Conservation (phyloP, 176 grass and related monocot species). For the Phragmites australis region DNA sequence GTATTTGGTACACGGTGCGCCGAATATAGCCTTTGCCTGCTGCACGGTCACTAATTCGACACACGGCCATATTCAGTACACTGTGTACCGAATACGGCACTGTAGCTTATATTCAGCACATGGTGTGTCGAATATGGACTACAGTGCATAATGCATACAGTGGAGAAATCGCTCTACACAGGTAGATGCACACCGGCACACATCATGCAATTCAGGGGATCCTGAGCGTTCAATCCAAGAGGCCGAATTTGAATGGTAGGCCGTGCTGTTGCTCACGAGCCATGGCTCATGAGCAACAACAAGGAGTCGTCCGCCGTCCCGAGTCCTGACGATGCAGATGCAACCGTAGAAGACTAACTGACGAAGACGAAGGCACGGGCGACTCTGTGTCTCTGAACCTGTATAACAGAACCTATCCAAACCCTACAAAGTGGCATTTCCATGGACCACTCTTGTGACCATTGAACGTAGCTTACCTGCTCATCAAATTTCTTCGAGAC, state of each 20-base stretch:
- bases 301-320: no score
- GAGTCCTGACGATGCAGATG: neutral
- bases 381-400: neutral
- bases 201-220: neutral
- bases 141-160: no score
- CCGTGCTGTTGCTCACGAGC: neutral
- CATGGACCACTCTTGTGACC: conserved; percentile 1
- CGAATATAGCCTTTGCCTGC: no score
- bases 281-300: neutral
- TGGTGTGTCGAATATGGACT: no score
- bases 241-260: neutral
- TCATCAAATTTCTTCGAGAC: conserved; percentile 8
- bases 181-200: no score
- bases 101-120: no score
- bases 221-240: neutral
- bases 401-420: neutral
- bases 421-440: neutral
- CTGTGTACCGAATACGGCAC: no score
- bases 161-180: no score
- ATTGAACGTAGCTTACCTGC: neutral
- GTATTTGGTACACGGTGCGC: no score
- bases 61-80: no score
- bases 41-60: no score
- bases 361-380: no score
- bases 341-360: neutral